Percentiles rank a stretch among this genome's conserved stretches.
Evolutionary conservation across 352 stramenopile species (phyloP).

Genomic region (Pythium rhizo-oryzae): DNA sequence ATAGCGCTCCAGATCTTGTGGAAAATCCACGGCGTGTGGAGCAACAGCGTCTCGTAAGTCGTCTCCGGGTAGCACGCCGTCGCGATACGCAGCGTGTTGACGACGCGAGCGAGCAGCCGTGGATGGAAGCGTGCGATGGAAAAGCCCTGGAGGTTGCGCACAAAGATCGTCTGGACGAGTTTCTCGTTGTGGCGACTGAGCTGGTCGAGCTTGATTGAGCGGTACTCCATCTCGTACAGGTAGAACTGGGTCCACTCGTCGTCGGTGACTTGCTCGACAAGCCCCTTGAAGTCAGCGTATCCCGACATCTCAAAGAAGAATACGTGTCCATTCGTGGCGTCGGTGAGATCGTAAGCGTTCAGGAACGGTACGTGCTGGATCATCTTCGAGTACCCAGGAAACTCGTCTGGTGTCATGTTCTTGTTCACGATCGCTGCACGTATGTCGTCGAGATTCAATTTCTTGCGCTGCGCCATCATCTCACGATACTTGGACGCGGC

Average conservation of each 20-base stretch:
- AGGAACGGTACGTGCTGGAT: slow-evolving; percentile 64
- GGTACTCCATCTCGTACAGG: slow-evolving; percentile 75
- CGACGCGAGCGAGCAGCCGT: slow-evolving; percentile 50
- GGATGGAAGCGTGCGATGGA: slow-evolving; percentile 63
- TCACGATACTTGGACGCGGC: slow-evolving; percentile 66
- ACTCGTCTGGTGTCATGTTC: slow-evolving; percentile 53
- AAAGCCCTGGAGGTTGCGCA: slow-evolving; percentile 71
- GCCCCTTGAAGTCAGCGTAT: slow-evolving; percentile 57
- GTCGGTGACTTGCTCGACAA: slow-evolving; percentile 63
- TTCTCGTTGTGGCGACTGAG: slow-evolving; percentile 58
- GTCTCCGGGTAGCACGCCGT: slow-evolving; percentile 72
- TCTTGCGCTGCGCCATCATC: slow-evolving; percentile 65
- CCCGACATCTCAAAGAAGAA: slow-evolving; percentile 79
- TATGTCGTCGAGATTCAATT: slow-evolving; percentile 60
- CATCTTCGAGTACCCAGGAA: slow-evolving; percentile 72
- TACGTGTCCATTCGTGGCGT: slow-evolving; percentile 42
- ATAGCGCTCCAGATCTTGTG: slow-evolving; percentile 69
- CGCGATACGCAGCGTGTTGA: slow-evolving; percentile 45
- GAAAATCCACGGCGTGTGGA: slow-evolving; percentile 76
- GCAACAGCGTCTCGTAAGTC: slow-evolving; percentile 52
- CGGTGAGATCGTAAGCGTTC: slow-evolving; percentile 60
- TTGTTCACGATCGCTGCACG: slow-evolving; percentile 53
- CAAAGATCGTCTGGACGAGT: slow-evolving; percentile 61
- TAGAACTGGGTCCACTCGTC: slow-evolving; percentile 75
- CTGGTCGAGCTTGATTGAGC: slow-evolving; percentile 65